These are phyloP conservation scores for Parastagonospora nodorum DNA, from an alignment of 2,329 filamentous ascomycete species.

Conservation along the genomic window DNA sequence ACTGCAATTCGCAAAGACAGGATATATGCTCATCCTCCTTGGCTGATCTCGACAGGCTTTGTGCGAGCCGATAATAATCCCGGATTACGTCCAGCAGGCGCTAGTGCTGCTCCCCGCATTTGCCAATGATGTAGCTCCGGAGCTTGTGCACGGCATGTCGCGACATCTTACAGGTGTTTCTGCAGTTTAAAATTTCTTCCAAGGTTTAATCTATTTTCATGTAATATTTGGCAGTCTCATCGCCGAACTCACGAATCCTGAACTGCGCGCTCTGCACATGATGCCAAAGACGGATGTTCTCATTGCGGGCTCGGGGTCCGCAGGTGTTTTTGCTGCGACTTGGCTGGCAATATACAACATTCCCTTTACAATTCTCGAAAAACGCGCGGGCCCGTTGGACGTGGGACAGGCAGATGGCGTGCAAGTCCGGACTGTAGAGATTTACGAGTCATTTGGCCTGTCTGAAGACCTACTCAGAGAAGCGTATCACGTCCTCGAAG, in stretches of 20 bases:
- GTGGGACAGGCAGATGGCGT: slow-evolving; percentile 68
- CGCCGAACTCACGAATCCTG: background rate
- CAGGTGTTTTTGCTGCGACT: slow-evolving; percentile 64
- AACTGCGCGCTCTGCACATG: background rate
- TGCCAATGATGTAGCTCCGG: slow-evolving; percentile 13
- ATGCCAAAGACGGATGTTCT: slow-evolving; percentile 57
- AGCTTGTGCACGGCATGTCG: slow-evolving; percentile 8
- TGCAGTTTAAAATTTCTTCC: background rate
- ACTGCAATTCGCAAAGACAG: too few relatives aligned
- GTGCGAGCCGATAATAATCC: too few relatives aligned
- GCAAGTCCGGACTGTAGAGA: slow-evolving; percentile 70
- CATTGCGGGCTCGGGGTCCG: slow-evolving; percentile 66
- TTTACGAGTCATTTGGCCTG: slow-evolving; percentile 74
- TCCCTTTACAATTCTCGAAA: slow-evolving; percentile 63
- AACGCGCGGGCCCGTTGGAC: slow-evolving; percentile 58
- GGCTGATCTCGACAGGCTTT: too few relatives aligned
- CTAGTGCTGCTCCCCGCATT: slow-evolving; percentile 17
- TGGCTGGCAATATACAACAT: slow-evolving; percentile 66
- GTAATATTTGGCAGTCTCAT: too few relatives aligned
- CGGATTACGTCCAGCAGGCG: background rate
- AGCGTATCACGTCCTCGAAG: slow-evolving; percentile 69
- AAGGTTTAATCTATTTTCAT: too few relatives aligned
- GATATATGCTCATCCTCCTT: too few relatives aligned
- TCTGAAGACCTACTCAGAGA: slow-evolving; percentile 67
- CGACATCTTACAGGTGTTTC: background rate